Evolutionary conservation across 495 filamentous ascomycete genomes (phyloP).

Genomic region (Penicillium desertorum): DNA sequence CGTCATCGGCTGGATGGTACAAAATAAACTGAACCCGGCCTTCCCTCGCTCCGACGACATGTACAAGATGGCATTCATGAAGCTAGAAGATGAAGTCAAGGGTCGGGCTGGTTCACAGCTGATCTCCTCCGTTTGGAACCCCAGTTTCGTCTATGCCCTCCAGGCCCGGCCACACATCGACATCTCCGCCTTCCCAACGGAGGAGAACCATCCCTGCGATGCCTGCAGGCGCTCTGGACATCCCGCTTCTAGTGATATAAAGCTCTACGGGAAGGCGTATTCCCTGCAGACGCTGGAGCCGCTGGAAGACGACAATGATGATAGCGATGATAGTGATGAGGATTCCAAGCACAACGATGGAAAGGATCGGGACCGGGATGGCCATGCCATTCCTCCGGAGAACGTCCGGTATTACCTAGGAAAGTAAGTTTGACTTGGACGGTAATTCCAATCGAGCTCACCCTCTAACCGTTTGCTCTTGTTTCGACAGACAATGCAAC

Average conservation of each 20-base stretch:
- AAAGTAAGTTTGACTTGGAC: conserved; percentile 30
- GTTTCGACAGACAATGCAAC: conserved; percentile 55
- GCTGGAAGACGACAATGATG: conserved; percentile 53
- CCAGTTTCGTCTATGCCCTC: conserved; percentile 62
- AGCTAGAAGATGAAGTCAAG: conserved; percentile 70
- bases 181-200: conserved; percentile 35
- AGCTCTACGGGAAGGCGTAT: conserved; percentile 69
- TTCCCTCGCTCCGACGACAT: conserved; percentile 64
- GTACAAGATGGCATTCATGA: conserved; percentile 70
- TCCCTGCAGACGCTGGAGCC: conserved; percentile 66
- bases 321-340: conserved; percentile 40
- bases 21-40: conserved; percentile 71
- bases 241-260: conserved; percentile 60
- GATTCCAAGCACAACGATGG: conserved; percentile 38
- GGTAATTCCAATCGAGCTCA: not conserved
- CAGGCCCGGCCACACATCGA: conserved; percentile 60
- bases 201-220: conserved; percentile 57
- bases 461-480: not conserved
- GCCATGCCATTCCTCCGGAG: conserved; percentile 35
- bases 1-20: conserved; percentile 80
- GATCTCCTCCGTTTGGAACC: conserved; percentile 70
- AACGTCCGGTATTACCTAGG: conserved; percentile 44
- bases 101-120: conserved; percentile 70
- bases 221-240: conserved; percentile 74
- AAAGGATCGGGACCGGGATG: conserved; percentile 36